Base-by-base conservation (phyloP, 192 early-diverging fungal genomes). In the Entomortierella lignicola region DNA sequence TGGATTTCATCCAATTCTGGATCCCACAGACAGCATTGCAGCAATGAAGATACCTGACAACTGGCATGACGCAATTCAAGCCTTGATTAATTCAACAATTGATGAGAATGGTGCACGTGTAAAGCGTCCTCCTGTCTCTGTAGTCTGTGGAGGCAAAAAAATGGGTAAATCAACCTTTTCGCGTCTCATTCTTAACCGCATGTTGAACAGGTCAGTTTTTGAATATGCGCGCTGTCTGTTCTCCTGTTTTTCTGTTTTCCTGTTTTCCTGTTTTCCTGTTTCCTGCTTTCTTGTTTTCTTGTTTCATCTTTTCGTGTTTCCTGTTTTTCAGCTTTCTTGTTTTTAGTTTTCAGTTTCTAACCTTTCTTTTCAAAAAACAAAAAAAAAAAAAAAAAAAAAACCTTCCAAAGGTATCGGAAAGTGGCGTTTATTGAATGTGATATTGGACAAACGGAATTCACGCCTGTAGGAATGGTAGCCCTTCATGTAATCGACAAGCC, bases 391-490 rank as follows among this genome's bases (percentile, higher is more conserved):
- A n/a, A n/a, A n/a, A n/a, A n/a, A n/a, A n/a, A n/a, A n/a, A n/a
- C n/a, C n/a, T 37, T 37, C 4, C 4, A 37, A 15, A 93, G 87
- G n/a, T 90, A 91, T 67, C 81, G 81, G 3, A 80, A 84, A 30
- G 85, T 96, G 25, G 95, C 93, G 3, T 97, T 90, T 68, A 83
- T 99, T 31, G 97, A 99, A 62, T 93, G 93, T 20, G 97, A 99
- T 75, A 60, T 98, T 29, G 97, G 97, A 7, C 97, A 99, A 69
- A 85, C 93, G 8, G 96, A 97, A 81, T 91, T 97, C 41, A 89
- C 94, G 2, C 91, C 95, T 26, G 68, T 89, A 0, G 97, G 97
- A 4, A 82, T 94, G 8, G 81, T 96, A 4, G 90, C 95, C 0
- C 82, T 99, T n/a, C 88, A 94, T 55, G 66, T 95, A 55, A 55